Evolutionary conservation across 495 filamentous ascomycete genomes (phyloP), one percentile per base, ranked within the genome.

Genomic region (Daldinia loculata): DNA sequence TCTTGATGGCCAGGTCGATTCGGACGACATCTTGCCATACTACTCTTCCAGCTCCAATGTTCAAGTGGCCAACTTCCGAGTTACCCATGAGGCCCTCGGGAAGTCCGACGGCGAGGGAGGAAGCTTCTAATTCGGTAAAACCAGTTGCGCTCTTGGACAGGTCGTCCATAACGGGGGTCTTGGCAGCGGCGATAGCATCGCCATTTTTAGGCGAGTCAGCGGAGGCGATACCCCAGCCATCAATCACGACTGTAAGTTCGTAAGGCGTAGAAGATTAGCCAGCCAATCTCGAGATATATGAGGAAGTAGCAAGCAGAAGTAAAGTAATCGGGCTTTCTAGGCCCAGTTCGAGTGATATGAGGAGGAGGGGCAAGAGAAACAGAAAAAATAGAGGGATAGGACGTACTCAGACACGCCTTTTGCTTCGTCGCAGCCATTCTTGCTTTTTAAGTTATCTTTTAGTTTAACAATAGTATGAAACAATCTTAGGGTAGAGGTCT

Each of bases 1-100:
- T 94, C 88, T 97, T 97, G 81, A 98, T 89, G 17, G 92, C 92
- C 82, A 92, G 90, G 81, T 98, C 95, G 81, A 99, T 99, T 75
- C 95, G 92, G 66, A 99, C 95, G 66, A 96, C 97, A 84, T 99
- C 95, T 81, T 99, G 95, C 95, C 95, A 99, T 74, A 99, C 95
- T 43, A 99, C 96, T 79, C 95, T 87, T 48, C 95, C 95, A 66
- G 95, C 95, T 77, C 95, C 95, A 81, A 99, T 98, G 85, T 99
- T 99, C 81, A 99, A 81, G 81, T 99, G 95, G 39, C 95, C 95
- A 72, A 99, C 95, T 80, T 99, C 95, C 77, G 92, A 95, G 84
- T 99, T 99, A 38, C 95, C 95, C 95, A 99, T 99, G 66, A 99
- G 85, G 41, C 95, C 95, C 77, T 99, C 95, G 19, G 95, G 95